Base-by-base conservation (phyloP, 148 eudicot genomes). In the Chenopodium formosanum region DNA sequence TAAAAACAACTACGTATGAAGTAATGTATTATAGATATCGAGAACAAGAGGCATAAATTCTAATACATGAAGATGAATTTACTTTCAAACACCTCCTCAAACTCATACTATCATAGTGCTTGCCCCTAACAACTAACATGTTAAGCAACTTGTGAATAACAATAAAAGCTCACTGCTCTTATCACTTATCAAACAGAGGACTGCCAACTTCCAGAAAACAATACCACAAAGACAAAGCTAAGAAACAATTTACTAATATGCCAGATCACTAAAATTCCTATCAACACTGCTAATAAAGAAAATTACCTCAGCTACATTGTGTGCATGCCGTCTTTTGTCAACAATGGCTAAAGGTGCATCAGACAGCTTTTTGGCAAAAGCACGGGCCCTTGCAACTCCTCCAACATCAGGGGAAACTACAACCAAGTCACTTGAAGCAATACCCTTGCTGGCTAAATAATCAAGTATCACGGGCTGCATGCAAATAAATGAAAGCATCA, bases 341-440 rank as follows among this genome's bases (percentile, higher is more conserved):
- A 94, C 98, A 84, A 94, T 94, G 56, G 98, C 98, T 78, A 94
- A 82, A 82, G 98, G 98, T 48, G 98, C 98, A 90, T 94, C 98
- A 64, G 97, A 92, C 83, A 94, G 81, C 85, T 94, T 94, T 86
- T 94, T 94, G 1, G 98, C 98, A 86, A 94, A 94, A 25, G 98
- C 94, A 85, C 98, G 94, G 56, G 98, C 98, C 85, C 98, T 90
- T 31, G 98, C 98, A 85, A 94, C 98, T 72, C 98, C 98, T 82
- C 98, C 98, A 85, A 94, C 98, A 85, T 94, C 98, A 80, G 98
- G 98, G 78, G 98, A 94, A 81, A 94, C 98, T 66, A 94, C 98
- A 4, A 94, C 97, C 86, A 94, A 87, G 87, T 94, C 97, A 83
- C 85, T 87, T 62, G 92, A 91, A 78, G 86, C 79, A 50, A 93